phyloP scores from a whole-genome alignment of 441 rosid species.

The Syzygium malaccense region DNA sequence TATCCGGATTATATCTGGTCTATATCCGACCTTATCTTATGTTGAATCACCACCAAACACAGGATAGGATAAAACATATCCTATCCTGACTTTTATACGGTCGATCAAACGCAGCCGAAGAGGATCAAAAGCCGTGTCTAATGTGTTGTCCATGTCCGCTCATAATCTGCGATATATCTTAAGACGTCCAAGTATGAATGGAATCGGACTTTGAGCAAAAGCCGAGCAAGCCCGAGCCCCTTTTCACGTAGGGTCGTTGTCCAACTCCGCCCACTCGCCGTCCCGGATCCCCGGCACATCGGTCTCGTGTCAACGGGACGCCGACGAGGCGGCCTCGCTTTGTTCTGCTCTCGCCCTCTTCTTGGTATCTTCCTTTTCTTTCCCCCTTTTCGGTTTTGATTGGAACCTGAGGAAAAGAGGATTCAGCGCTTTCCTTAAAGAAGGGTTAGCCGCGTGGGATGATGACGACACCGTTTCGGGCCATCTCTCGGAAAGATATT shows the following conservation, averaged over 20 bases:
- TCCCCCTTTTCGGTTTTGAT: neutral
- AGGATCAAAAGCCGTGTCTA: neutral
- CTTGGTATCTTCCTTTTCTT: neutral
- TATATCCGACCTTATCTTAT: too few relatives aligned
- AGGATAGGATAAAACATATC: too few relatives aligned
- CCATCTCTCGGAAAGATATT: neutral
- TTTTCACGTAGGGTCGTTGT: neutral
- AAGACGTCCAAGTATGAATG: neutral
- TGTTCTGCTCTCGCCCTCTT: neutral
- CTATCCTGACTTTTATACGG: too few relatives aligned
- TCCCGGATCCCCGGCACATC: neutral
- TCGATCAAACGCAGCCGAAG: too few relatives aligned
- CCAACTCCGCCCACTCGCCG: rapidly evolving
- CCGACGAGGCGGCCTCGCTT: neutral
- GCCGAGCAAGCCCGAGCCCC: neutral
- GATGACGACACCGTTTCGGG: neutral
- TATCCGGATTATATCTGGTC: too few relatives aligned
- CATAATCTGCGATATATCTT: neutral
- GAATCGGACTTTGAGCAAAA: neutral
- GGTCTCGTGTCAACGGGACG: neutral
- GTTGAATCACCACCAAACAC: too few relatives aligned
- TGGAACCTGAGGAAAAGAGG: neutral
- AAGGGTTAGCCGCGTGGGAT: neutral
- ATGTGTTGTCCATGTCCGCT: neutral
- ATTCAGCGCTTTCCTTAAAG: neutral